A percentile compares a stretch with the other conserved stretches of the same genome.
These are phyloP conservation scores for Bimuria novae-zelandiae DNA, from an alignment of 2,329 filamentous ascomycete genomes.

Conservation along the genomic window DNA sequence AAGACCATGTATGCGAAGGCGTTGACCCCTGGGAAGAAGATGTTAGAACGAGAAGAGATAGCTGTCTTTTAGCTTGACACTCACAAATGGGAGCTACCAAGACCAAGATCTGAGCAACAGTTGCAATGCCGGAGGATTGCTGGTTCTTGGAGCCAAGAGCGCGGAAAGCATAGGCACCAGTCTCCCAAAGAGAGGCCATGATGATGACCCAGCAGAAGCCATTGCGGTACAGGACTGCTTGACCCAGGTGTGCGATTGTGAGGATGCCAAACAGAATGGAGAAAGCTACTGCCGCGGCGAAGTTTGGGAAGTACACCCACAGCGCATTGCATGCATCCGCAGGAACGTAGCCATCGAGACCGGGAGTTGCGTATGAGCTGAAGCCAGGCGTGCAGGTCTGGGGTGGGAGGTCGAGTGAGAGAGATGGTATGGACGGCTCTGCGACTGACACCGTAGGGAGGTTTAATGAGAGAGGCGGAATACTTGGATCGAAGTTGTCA, in stretches of 20 bases:
- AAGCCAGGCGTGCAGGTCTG: conserved; percentile 22
- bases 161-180: conserved; percentile 47
- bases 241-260: conserved; percentile 21
- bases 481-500: conserved; percentile 13
- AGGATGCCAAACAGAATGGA: conserved; percentile 25
- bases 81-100: conserved; percentile 48
- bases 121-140: conserved; percentile 37
- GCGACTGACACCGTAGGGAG: conserved; percentile 16
- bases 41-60: conserved; percentile 14
- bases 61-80: conserved; percentile 10
- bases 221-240: conserved; percentile 30
- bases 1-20: conserved; percentile 50
- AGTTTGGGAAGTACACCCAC: conserved; percentile 26
- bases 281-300: conserved; percentile 26
- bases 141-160: conserved; percentile 48
- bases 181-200: conserved; percentile 51
- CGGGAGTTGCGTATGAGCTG: conserved; percentile 22
- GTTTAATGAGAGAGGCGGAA: conserved; percentile 18
- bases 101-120: conserved; percentile 49
- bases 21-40: conserved; percentile 48
- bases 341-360: conserved; percentile 26
- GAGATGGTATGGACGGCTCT: no score
- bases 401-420: conserved; percentile 17
- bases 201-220: conserved; percentile 50
- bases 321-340: conserved; percentile 18